A percentile compares a stretch with the other conserved stretches of the same genome.
phyloP scores from a whole-genome alignment of 2,329 filamentous ascomycete species.

The Thelonectria blattea region DNA sequence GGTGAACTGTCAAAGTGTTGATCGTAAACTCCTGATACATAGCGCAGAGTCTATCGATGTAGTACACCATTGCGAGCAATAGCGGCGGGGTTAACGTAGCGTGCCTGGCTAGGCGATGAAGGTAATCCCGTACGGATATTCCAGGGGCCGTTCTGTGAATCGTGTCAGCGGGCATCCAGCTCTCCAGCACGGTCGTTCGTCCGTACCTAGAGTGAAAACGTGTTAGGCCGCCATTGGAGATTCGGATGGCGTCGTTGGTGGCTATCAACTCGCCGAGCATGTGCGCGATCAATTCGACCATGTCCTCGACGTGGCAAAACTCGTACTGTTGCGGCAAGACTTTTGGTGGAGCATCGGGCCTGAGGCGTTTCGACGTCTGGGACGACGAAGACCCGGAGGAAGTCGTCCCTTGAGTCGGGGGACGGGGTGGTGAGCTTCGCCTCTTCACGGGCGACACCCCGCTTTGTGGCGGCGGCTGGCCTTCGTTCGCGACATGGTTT shows the following conservation, averaged over 20 bases:
- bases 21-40: slow-evolving; percentile 95
- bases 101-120: slow-evolving; percentile 90
- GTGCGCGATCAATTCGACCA: slow-evolving; percentile 88
- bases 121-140: slow-evolving; percentile 93
- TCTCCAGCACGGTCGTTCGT: slow-evolving; percentile 5
- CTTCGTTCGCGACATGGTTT: slow-evolving; percentile 22
- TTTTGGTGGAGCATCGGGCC: slow-evolving; percentile 59
- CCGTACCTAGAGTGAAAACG: slow-evolving; percentile 89
- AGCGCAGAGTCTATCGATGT: slow-evolving; percentile 92
- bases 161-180: slow-evolving; percentile 32
- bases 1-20: slow-evolving; percentile 93
- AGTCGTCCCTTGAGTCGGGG: slow-evolving; percentile 40
- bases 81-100: slow-evolving; percentile 92
- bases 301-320: slow-evolving; percentile 79
- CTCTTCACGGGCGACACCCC: slow-evolving; percentile 45
- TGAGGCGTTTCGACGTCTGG: slow-evolving; percentile 58
- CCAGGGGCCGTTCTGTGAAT: slow-evolving; percentile 70
- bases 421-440: slow-evolving; percentile 36
- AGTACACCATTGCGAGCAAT: slow-evolving; percentile 98
- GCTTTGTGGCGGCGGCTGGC: slow-evolving; percentile 23
- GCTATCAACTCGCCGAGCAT: slow-evolving; percentile 96
- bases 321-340: slow-evolving; percentile 78
- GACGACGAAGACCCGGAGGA: slow-evolving; percentile 37
- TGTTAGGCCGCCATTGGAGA: slow-evolving; percentile 78
- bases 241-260: slow-evolving; percentile 87